phyloP scores from a whole-genome alignment of 1,284 basidiomycete species.

The Phylloporus sp. region DNA sequence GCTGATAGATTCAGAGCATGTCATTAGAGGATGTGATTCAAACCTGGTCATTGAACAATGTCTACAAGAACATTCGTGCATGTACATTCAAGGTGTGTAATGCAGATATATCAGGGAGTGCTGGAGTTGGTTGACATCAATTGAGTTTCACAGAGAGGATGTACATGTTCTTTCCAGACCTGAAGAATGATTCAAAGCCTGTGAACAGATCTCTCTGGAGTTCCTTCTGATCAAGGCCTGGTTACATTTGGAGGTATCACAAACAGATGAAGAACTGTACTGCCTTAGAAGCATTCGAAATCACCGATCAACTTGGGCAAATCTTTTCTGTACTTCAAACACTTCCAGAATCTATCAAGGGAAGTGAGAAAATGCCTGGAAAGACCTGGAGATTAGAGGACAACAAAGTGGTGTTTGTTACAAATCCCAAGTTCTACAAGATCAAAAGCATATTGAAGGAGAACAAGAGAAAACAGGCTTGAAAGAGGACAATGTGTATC shows the following conservation, averaged over 20 bases:
- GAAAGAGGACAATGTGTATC: not conserved
- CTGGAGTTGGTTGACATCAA: not conserved
- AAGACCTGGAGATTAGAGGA: not conserved
- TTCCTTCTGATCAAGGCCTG: not conserved
- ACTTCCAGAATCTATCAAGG: not conserved
- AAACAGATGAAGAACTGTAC: not conserved
- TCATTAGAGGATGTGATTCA: not conserved
- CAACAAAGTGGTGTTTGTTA: not conserved
- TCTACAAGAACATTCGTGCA: not conserved
- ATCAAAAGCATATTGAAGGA: not conserved
- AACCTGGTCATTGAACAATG: not conserved
- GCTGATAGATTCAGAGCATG: not conserved
- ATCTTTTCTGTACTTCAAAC: not conserved
- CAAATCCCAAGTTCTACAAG: constrained; percentile 4
- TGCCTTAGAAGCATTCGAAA: not conserved
- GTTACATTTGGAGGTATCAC: constrained; percentile 3
- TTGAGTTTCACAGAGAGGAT: constrained; percentile 1
- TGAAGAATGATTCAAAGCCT: not conserved
- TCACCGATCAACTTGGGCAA: not conserved
- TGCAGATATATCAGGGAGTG: constrained; percentile 2
- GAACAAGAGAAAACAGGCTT: not conserved
- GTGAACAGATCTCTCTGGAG: not conserved
- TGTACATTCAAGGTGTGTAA: constrained; percentile 1
- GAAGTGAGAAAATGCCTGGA: not conserved
- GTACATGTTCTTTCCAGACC: not conserved